phyloP scores from a whole-genome alignment of 768 basidiomycete genomes.

The Mrakia frigida region DNA sequence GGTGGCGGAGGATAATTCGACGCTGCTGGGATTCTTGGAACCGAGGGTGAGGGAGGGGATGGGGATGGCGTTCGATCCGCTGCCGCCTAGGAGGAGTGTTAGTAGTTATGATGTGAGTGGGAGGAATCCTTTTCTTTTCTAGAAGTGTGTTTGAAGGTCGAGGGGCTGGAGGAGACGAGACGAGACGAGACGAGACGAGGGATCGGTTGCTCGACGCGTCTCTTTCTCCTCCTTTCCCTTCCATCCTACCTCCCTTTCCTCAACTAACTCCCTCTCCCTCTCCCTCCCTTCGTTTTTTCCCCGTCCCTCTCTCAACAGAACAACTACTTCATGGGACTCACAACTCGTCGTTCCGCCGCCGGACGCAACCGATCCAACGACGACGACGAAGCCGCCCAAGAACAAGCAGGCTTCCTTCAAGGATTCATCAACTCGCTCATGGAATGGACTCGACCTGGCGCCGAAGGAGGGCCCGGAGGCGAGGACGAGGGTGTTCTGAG shows the following conservation, averaged over 20 bases:
- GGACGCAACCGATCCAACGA: slow-evolving; percentile 16
- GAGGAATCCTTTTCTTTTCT: too few relatives aligned
- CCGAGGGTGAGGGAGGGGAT: slow-evolving; percentile 52
- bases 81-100: slow-evolving; percentile 62
- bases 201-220: not conserved
- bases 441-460: not conserved
- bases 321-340: slow-evolving; percentile 22
- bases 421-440: slow-evolving; percentile 19
- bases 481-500: slow-evolving; percentile 33
- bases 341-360: not conserved
- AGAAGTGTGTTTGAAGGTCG: too few relatives aligned
- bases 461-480: slow-evolving; percentile 19
- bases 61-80: slow-evolving; percentile 73
- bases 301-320: slow-evolving; percentile 10
- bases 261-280: not conserved
- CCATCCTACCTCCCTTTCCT: not conserved
- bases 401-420: not conserved
- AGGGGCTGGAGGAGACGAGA: too few relatives aligned
- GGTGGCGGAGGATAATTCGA: slow-evolving; percentile 50
- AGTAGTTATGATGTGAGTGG: slow-evolving; percentile 56
- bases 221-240: not conserved
- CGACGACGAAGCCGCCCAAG: slow-evolving; percentile 19
- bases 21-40: slow-evolving; percentile 63
- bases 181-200: too few relatives aligned
- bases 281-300: not conserved